Conservation (phyloP, 306 rosid species). For the Arachis stenosperma region DNA sequence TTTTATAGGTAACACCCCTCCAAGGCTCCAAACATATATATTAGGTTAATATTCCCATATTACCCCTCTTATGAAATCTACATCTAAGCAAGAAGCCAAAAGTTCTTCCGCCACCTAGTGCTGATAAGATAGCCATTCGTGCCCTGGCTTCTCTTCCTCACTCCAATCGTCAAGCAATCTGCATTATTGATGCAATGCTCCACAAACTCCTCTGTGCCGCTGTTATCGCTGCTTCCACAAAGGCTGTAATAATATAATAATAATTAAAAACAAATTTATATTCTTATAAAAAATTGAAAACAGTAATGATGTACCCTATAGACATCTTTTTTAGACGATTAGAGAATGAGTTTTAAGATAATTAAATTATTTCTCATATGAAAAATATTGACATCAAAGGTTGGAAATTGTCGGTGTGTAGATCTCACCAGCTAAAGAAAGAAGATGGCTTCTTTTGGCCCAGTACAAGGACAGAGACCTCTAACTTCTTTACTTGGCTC, state of each 20-base stretch:
- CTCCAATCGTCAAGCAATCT: slow-evolving; percentile 95
- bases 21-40: not conserved
- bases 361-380: not conserved
- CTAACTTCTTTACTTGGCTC: slow-evolving; percentile 95
- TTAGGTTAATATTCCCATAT: slow-evolving; percentile 36
- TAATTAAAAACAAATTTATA: not conserved
- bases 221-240: slow-evolving; percentile 61
- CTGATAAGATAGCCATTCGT: slow-evolving; percentile 80
- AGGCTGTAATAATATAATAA: slow-evolving; percentile 52
- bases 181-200: slow-evolving; percentile 76
- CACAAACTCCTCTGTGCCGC: slow-evolving; percentile 74
- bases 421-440: slow-evolving; percentile 75
- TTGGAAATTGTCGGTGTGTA: slow-evolving; percentile 10
- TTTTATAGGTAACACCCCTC: slow-evolving; percentile 38
- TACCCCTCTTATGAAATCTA: slow-evolving; percentile 3
- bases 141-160: slow-evolving; percentile 88
- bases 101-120: slow-evolving; percentile 96
- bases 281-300: not conserved
- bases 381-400: not conserved
- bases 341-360: no score
- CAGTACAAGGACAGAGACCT: slow-evolving; percentile 81
- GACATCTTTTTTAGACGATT: no score
- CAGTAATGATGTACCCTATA: no score
- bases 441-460: slow-evolving; percentile 86
- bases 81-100: slow-evolving; percentile 90